These are phyloP conservation scores for Populus pruinosa DNA, from an alignment of 345 rosid genomes.

Conservation along the genomic window DNA sequence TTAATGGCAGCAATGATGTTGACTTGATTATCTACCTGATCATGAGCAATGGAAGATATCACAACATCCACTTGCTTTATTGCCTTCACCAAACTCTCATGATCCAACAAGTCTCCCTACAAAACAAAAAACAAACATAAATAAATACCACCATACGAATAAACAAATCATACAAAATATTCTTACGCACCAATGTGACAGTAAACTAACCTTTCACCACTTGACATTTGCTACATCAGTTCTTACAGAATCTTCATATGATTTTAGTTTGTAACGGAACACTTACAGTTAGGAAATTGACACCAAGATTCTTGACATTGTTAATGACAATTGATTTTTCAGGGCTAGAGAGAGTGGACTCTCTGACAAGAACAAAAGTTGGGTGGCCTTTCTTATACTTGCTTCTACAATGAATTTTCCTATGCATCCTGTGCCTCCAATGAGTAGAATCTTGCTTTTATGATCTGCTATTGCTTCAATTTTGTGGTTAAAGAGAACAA, in stretches of 20 bases:
- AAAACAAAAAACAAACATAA: neutral
- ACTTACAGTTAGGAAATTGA: slow-evolving; percentile 9
- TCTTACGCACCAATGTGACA: too few relatives aligned
- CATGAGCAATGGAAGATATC: slow-evolving; percentile 55
- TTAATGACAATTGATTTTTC: neutral
- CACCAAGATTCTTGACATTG: slow-evolving; percentile 9
- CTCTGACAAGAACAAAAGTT: slow-evolving; percentile 9
- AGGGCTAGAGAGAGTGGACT: slow-evolving; percentile 10
- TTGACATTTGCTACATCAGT: too few relatives aligned
- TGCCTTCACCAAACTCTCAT: slow-evolving; percentile 66
- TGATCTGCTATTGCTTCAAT: neutral
- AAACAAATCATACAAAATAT: neutral
- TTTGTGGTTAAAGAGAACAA: neutral
- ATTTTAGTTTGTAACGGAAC: too few relatives aligned
- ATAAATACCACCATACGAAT: too few relatives aligned
- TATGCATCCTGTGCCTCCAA: slow-evolving; percentile 23
- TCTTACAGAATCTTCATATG: too few relatives aligned
- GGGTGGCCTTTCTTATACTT: slow-evolving; percentile 21
- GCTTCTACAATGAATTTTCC: slow-evolving; percentile 13
- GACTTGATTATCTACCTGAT: slow-evolving; percentile 57
- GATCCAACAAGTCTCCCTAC: slow-evolving; percentile 61
- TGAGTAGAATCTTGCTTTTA: slow-evolving; percentile 19
- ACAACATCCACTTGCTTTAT: slow-evolving; percentile 76
- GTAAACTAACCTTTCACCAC: too few relatives aligned
- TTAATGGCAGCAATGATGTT: slow-evolving; percentile 80